A percentile compares a stretch with the other conserved stretches of the same genome.
Evolutionary conservation across 2,329 filamentous ascomycete genomes (phyloP).

Genomic region (Fusarium equiseti): DNA sequence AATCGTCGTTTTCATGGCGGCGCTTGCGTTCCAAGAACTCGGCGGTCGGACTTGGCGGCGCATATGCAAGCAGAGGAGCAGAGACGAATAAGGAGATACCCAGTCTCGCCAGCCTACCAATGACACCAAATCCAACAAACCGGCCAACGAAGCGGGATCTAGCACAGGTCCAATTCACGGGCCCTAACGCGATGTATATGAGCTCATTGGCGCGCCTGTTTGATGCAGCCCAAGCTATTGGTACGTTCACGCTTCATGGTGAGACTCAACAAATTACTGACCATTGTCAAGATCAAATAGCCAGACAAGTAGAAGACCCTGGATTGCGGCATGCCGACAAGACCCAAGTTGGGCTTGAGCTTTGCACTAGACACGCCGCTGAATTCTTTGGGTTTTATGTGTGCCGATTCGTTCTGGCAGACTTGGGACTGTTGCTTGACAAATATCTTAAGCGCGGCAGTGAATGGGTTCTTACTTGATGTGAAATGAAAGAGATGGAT

Average conservation of each 20-base stretch:
- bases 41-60: conserved; percentile 67
- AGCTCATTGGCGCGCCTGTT: conserved; percentile 88
- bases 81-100: conserved; percentile 55
- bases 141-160: conserved; percentile 80
- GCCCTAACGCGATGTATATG: conserved; percentile 93
- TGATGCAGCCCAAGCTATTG: conserved; percentile 91
- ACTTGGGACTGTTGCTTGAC: conserved; percentile 87
- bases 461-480: conserved; percentile 80
- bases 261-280: not conserved
- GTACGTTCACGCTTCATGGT: conserved; percentile 64
- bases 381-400: conserved; percentile 99
- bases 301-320: conserved; percentile 94
- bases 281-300: conserved; percentile 82
- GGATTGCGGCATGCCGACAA: conserved; percentile 91
- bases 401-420: conserved; percentile 91
- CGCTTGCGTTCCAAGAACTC: conserved; percentile 92
- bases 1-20: conserved; percentile 85
- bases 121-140: conserved; percentile 75
- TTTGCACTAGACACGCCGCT: conserved; percentile 91
- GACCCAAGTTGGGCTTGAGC: conserved; percentile 93
- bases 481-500: conserved; percentile 22
- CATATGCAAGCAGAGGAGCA: conserved; percentile 56
- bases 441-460: conserved; percentile 97
- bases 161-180: conserved; percentile 76
- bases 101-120: conserved; percentile 79